These are phyloP conservation scores for Arthrinium phaeospermum DNA, from an alignment of 2,329 filamentous ascomycete species.

Conservation along the genomic window DNA sequence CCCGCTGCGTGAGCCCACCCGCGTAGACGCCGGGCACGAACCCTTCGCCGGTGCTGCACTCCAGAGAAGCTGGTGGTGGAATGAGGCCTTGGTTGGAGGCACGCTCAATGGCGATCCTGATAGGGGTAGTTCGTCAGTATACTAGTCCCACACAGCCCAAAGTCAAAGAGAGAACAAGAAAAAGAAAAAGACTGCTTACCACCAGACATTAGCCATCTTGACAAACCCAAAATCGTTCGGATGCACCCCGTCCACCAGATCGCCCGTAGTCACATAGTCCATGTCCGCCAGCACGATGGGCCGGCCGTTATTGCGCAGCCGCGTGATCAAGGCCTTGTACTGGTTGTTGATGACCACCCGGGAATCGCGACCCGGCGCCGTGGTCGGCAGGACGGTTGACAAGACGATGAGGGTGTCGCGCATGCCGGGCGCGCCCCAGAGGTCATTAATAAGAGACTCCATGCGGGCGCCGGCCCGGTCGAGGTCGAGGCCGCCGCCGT, in stretches of 20 bases:
- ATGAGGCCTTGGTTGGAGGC: slow-evolving; percentile 21
- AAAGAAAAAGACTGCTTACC: background rate
- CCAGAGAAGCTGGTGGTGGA: slow-evolving; percentile 17
- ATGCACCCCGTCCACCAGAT: slow-evolving; percentile 29
- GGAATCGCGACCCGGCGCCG: background rate
- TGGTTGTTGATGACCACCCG: slow-evolving; percentile 30
- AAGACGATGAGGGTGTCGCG: slow-evolving; percentile 38
- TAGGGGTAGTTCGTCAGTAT: slow-evolving; percentile 1
- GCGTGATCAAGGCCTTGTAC: slow-evolving; percentile 32
- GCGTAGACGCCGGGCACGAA: slow-evolving; percentile 29
- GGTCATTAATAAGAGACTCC: slow-evolving; percentile 31
- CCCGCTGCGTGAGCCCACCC: slow-evolving; percentile 35
- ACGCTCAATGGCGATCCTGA: slow-evolving; percentile 15
- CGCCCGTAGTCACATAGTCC: slow-evolving; percentile 21
- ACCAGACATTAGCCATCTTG: slow-evolving; percentile 32
- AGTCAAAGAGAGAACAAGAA: background rate
- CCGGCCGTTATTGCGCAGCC: background rate
- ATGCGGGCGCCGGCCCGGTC: slow-evolving; percentile 32
- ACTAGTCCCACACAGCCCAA: background rate
- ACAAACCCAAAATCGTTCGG: slow-evolving; percentile 29
- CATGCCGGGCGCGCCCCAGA: slow-evolving; percentile 30
- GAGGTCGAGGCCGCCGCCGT: slow-evolving; percentile 26
- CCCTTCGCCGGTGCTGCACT: slow-evolving; percentile 30
- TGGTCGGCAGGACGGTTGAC: slow-evolving; percentile 39
- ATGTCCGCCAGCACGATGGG: slow-evolving; percentile 21